Conservation (phyloP, 768 basidiomycete genomes). For the Plicaturopsis crispa region DNA sequence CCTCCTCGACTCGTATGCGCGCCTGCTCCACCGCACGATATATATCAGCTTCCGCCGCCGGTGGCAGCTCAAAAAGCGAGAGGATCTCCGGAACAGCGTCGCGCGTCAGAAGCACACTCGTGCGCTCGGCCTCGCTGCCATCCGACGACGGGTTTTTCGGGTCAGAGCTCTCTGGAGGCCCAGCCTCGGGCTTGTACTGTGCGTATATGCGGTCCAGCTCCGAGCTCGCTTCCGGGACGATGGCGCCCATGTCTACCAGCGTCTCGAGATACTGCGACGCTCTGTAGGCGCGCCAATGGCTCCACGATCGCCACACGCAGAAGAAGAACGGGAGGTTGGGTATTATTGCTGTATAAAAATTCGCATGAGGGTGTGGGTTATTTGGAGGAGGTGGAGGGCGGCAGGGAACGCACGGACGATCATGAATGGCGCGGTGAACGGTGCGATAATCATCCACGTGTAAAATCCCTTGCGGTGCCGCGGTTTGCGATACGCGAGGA, state of each 20-base stretch:
- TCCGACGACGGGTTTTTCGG: constrained; percentile 3
- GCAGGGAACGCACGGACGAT: constrained; percentile 57
- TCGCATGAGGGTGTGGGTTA: too few relatives aligned
- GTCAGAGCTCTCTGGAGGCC: constrained; percentile 6
- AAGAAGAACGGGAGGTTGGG: constrained; percentile 85
- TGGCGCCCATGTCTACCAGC: constrained; percentile 46
- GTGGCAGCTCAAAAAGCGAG: constrained; percentile 34
- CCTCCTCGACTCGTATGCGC: not conserved
- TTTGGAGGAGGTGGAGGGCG: too few relatives aligned
- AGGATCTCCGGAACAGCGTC: constrained; percentile 49
- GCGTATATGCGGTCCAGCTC: constrained; percentile 53
- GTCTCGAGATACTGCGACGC: constrained; percentile 60
- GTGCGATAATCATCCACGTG: constrained; percentile 58
- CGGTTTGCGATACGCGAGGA: constrained; percentile 50
- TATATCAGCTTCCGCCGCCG: constrained; percentile 39
- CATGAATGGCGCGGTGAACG: constrained; percentile 70
- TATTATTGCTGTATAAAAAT: constrained; percentile 58
- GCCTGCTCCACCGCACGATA: constrained; percentile 63
- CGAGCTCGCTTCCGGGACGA: constrained; percentile 47
- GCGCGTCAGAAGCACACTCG: constrained; percentile 38
- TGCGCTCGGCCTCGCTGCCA: constrained; percentile 4
- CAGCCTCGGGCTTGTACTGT: constrained; percentile 13
- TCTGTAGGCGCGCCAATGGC: constrained; percentile 72
- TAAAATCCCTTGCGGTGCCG: constrained; percentile 60
- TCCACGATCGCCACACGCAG: constrained; percentile 81